Evolutionary conservation across 495 filamentous ascomycete genomes (phyloP).

Genomic region (Talaromyces stipitatus): DNA sequence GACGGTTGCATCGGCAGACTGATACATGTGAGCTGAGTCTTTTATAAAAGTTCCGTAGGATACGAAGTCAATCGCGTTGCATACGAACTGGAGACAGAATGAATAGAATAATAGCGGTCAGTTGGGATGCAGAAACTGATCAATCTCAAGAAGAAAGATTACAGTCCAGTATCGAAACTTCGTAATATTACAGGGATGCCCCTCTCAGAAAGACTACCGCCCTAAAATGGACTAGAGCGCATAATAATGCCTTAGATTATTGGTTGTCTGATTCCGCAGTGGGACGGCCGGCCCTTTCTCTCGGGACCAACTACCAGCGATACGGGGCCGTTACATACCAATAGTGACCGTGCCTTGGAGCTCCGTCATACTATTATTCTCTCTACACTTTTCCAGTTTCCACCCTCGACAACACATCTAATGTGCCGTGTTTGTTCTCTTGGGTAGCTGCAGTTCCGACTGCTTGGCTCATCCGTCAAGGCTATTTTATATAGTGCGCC

Average conservation of each 20-base stretch:
- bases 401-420: not conserved
- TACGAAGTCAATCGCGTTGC: too few species aligned
- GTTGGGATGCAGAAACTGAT: too few species aligned
- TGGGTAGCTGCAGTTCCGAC: not conserved
- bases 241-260: not conserved
- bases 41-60: too few species aligned
- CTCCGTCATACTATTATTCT: not conserved
- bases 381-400: not conserved
- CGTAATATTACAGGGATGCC: not conserved
- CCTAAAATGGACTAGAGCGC: not conserved
- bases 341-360: not conserved
- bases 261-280: not conserved
- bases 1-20: too few species aligned
- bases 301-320: not conserved
- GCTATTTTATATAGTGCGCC: not conserved
- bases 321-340: not conserved
- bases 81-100: too few species aligned
- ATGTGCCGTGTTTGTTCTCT: not conserved
- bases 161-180: not conserved
- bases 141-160: too few species aligned
- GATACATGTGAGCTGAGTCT: too few species aligned
- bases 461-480: not conserved
- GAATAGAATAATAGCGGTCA: too few species aligned
- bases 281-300: not conserved
- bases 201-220: not conserved